A percentile compares a stretch with the other conserved stretches of the same genome.
These are phyloP conservation scores for Sporothrix globosa DNA, from an alignment of 2,329 filamentous ascomycete genomes.

Conservation along the genomic window DNA sequence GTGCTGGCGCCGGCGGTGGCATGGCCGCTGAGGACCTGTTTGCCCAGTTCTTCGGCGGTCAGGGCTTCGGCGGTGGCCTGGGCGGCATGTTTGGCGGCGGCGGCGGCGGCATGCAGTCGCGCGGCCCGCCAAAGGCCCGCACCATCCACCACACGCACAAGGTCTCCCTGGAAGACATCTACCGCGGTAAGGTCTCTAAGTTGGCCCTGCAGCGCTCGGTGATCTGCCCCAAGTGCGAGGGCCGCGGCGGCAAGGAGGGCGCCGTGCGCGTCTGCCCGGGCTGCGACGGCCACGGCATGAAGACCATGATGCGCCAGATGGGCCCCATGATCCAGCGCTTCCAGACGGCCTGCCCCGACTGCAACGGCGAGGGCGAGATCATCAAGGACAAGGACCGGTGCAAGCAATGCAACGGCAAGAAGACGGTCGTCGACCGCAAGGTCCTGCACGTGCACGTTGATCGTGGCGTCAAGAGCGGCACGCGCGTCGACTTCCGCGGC, in stretches of 20 bases:
- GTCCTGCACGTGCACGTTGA: slow-evolving; percentile 98
- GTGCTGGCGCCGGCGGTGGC: slow-evolving; percentile 71
- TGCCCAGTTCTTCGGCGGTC: slow-evolving; percentile 90
- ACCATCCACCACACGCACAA: slow-evolving; percentile 99
- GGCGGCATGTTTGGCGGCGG: slow-evolving; percentile 79
- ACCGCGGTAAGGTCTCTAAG: slow-evolving; percentile 97
- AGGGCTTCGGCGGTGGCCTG: slow-evolving; percentile 72
- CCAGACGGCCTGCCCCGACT: slow-evolving; percentile 98
- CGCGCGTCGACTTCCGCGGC: slow-evolving; percentile 95
- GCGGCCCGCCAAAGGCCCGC: slow-evolving; percentile 83
- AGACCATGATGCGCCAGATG: slow-evolving; percentile 99
- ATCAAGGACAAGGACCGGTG: slow-evolving; percentile 97
- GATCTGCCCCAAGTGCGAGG: slow-evolving; percentile 93
- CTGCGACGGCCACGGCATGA: slow-evolving; percentile 95
- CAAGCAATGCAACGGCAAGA: slow-evolving; percentile 96
- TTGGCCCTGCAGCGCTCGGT: slow-evolving; percentile 95
- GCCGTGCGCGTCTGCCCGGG: slow-evolving; percentile 91
- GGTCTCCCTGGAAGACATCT: slow-evolving; percentile 96
- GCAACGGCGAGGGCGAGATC: slow-evolving; percentile 94
- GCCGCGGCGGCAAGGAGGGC: slow-evolving; percentile 93
- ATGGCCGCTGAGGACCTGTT: slow-evolving; percentile 98
- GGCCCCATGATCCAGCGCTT: slow-evolving; percentile 99
- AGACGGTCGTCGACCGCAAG: slow-evolving; percentile 96
- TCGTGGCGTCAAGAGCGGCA: slow-evolving; percentile 87
- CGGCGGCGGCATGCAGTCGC: slow-evolving; percentile 73